Evolutionary conservation across 2,329 filamentous ascomycete genomes (phyloP).

Genomic region (Ophioceras dolichostomum): DNA sequence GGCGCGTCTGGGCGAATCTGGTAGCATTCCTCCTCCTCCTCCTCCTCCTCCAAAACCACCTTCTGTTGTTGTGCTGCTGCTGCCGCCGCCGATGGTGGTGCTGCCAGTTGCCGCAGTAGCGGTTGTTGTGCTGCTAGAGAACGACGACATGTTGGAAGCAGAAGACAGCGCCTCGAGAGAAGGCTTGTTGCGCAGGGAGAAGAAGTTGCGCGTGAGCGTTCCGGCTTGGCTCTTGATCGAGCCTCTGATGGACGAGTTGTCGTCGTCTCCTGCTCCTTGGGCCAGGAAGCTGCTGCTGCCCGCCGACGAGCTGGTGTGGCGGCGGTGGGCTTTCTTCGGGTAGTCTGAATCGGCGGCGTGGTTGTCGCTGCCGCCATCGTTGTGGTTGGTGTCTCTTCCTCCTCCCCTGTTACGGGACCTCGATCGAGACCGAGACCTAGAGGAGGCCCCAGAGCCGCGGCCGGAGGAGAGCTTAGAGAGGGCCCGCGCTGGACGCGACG

Average conservation of each 20-base stretch:
- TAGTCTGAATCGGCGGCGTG: slow-evolving; percentile 25
- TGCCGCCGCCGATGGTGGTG: too few species aligned
- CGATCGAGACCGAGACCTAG: too few species aligned
- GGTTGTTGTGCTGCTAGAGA: too few species aligned
- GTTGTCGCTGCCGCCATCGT: too few species aligned
- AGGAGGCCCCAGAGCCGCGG: slow-evolving; percentile 38
- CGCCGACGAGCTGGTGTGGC: slow-evolving; percentile 25
- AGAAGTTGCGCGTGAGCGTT: slow-evolving; percentile 25
- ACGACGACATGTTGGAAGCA: too few species aligned
- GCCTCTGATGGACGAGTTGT: slow-evolving; percentile 17
- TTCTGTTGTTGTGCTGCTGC: too few species aligned
- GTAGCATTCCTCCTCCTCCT: slow-evolving; percentile 6
- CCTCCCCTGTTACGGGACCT: too few species aligned
- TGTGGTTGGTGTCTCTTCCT: too few species aligned
- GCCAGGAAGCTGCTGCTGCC: slow-evolving; percentile 5
- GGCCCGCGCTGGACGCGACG: slow-evolving; percentile 20
- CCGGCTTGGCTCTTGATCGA: slow-evolving; percentile 28
- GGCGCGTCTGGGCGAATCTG: slow-evolving; percentile 27
- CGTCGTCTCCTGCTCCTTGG: background rate
- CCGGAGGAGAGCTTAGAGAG: slow-evolving; percentile 22
- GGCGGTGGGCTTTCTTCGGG: slow-evolving; percentile 15
- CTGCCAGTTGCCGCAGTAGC: too few species aligned
- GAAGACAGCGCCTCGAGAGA: slow-evolving; percentile 18
- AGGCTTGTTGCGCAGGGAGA: slow-evolving; percentile 25
- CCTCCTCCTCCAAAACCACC: too few species aligned